These are phyloP conservation scores for Komagataella pastoris DNA, from an alignment of 805 yeast genomes.

Conservation along the genomic window DNA sequence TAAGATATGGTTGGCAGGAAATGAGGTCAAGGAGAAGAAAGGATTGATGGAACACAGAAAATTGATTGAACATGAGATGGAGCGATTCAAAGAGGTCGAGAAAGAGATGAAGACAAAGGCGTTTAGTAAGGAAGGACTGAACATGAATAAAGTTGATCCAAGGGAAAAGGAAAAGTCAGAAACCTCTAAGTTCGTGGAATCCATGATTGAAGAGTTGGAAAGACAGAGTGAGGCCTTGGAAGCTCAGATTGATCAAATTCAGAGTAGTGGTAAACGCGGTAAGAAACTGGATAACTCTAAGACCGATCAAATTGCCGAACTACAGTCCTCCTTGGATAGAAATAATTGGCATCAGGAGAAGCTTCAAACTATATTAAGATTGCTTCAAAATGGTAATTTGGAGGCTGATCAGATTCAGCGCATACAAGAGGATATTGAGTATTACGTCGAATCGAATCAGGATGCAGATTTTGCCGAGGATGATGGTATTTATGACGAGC, in stretches of 20 bases:
- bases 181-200: constrained; percentile 53
- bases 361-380: constrained; percentile 65
- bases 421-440: constrained; percentile 79
- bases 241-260: constrained; percentile 48
- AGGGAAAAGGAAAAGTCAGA: constrained; percentile 71
- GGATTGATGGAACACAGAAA: constrained; percentile 64
- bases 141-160: constrained; percentile 58
- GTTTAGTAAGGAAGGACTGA: constrained; percentile 84
- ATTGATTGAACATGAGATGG: constrained; percentile 74
- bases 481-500: constrained; percentile 81
- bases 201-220: constrained; percentile 65
- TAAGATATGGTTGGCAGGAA: constrained; percentile 86
- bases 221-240: constrained; percentile 72
- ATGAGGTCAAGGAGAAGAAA: constrained; percentile 83
- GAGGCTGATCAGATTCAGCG: constrained; percentile 66
- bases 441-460: constrained; percentile 87
- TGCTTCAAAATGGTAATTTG: constrained; percentile 68
- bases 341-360: constrained; percentile 69
- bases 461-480: constrained; percentile 90
- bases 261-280: constrained; percentile 38
- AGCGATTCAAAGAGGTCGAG: constrained; percentile 88
- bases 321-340: constrained; percentile 51
- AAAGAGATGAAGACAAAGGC: constrained; percentile 90
- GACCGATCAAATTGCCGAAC: constrained; percentile 47
- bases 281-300: constrained; percentile 36